Evolutionary conservation across 495 filamentous ascomycete species (phyloP).

Genomic region (Tuber magnatum): DNA sequence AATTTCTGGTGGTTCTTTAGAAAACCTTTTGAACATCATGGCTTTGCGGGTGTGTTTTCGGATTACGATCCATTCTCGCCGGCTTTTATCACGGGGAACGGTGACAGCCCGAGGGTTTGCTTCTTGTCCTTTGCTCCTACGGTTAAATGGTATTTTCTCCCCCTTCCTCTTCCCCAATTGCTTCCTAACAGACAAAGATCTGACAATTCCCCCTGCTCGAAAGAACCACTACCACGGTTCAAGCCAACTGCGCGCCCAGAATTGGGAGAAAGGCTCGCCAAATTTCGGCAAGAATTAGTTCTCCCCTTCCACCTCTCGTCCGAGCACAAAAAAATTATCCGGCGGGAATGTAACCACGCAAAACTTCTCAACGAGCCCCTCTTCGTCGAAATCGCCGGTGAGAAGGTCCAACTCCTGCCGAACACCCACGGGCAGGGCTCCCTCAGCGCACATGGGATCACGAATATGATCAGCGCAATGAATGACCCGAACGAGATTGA

Average conservation of each 20-base stretch:
- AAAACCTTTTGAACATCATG: slow-evolving; percentile 2
- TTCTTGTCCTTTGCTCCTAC: slow-evolving; percentile 7
- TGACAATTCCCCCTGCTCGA: not conserved
- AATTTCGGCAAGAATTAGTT: slow-evolving; percentile 58
- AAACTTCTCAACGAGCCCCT: slow-evolving; percentile 54
- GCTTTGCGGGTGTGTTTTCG: not conserved
- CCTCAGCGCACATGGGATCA: slow-evolving; percentile 41
- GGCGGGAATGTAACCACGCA: slow-evolving; percentile 48
- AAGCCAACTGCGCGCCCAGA: slow-evolving; percentile 48
- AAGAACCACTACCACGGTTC: slow-evolving; percentile 49
- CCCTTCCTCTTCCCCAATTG: slow-evolving; percentile 6
- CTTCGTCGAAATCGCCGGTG: slow-evolving; percentile 54
- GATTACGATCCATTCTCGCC: not conserved
- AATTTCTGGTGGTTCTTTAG: not conserved
- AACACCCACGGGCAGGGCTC: slow-evolving; percentile 32
- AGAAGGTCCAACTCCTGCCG: slow-evolving; percentile 37
- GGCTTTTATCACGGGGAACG: not conserved
- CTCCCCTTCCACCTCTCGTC: slow-evolving; percentile 55
- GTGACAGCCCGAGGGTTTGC: not conserved
- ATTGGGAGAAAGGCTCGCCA: slow-evolving; percentile 45
- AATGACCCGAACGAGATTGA: slow-evolving; percentile 52
- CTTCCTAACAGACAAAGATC: slow-evolving; percentile 15
- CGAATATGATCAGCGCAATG: slow-evolving; percentile 48
- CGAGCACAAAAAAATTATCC: slow-evolving; percentile 53
- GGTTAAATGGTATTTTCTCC: slow-evolving; percentile 10